These are phyloP conservation scores for Penicillium manginii DNA, from an alignment of 495 filamentous ascomycete species.

Conservation along the genomic window DNA sequence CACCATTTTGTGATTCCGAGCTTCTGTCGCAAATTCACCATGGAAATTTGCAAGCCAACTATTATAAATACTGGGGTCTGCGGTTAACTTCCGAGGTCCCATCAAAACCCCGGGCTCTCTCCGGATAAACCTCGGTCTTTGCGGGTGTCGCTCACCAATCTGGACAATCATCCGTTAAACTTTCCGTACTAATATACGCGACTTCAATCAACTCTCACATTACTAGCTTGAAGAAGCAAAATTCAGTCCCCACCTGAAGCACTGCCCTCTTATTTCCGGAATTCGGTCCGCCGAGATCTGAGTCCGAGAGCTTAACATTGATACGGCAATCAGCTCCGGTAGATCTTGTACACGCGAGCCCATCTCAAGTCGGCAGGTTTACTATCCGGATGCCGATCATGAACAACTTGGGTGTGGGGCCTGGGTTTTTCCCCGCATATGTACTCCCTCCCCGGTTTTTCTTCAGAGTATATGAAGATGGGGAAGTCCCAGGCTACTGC, in stretches of 20 bases:
- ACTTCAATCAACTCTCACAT: not conserved
- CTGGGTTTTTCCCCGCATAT: constrained; percentile 14
- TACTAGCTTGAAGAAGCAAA: not conserved
- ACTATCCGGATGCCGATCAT: constrained; percentile 14
- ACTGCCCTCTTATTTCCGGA: not conserved
- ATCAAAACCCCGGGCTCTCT: constrained; percentile 2
- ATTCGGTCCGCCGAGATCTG: constrained; percentile 1
- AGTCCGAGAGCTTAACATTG: not conserved
- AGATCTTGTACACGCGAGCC: not conserved
- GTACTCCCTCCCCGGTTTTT: constrained; percentile 10
- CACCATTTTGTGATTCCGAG: no score
- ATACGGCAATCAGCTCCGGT: constrained; percentile 10
- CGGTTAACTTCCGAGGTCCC: not conserved
- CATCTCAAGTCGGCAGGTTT: not conserved
- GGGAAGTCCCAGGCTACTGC: not conserved
- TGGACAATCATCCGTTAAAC: constrained; percentile 9
- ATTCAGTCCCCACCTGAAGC: not conserved
- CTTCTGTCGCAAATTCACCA: no score
- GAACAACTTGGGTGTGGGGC: constrained; percentile 18
- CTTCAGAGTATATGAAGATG: constrained; percentile 1
- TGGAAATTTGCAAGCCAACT: not conserved
- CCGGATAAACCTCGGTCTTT: constrained; percentile 18
- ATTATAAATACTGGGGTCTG: not conserved
- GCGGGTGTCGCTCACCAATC: constrained; percentile 7
- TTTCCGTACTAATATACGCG: not conserved